These are phyloP conservation scores for Colletotrichum sp. DNA, from an alignment of 2,329 filamentous ascomycete species.

Conservation along the genomic window DNA sequence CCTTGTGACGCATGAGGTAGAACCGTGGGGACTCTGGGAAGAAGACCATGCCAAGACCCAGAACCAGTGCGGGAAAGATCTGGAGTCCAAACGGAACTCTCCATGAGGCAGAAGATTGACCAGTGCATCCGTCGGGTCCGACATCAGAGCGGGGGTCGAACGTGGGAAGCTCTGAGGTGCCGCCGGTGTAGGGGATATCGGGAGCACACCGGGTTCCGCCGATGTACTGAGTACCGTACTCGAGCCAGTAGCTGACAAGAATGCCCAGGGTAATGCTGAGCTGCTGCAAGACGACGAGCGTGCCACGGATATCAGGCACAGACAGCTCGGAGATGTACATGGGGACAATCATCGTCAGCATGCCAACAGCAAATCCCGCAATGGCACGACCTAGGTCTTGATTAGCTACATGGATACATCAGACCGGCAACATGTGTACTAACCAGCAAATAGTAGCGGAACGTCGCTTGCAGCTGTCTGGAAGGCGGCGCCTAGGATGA, in stretches of 20 bases:
- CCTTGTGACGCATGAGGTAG: constrained; percentile 32
- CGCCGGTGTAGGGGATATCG: constrained; percentile 49
- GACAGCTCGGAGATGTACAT: constrained; percentile 54
- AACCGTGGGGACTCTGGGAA: constrained; percentile 46
- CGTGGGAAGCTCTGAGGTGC: constrained; percentile 35
- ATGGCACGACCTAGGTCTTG: constrained; percentile 40
- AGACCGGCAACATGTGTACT: not conserved
- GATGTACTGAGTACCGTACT: constrained; percentile 45
- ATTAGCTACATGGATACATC: not conserved
- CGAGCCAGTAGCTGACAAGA: constrained; percentile 47
- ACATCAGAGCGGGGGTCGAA: constrained; percentile 50
- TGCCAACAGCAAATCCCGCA: constrained; percentile 49
- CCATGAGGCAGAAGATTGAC: constrained; percentile 49
- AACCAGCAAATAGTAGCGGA: constrained; percentile 40
- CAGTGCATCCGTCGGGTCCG: constrained; percentile 38
- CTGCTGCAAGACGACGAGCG: constrained; percentile 49
- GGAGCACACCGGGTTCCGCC: constrained; percentile 52
- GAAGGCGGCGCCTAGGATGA: constrained; percentile 46
- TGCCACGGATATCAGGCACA: constrained; percentile 52
- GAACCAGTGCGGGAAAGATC: constrained; percentile 55
- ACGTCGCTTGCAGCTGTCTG: constrained; percentile 45
- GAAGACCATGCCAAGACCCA: constrained; percentile 60
- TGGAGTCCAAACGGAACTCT: constrained; percentile 55
- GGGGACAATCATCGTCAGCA: constrained; percentile 43
- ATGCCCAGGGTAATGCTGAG: constrained; percentile 48